Percentiles rank a stretch among this genome's conserved stretches.
These are phyloP conservation scores for Globisporangium radiosum DNA, from an alignment of 352 stramenopile genomes.

Conservation along the genomic window DNA sequence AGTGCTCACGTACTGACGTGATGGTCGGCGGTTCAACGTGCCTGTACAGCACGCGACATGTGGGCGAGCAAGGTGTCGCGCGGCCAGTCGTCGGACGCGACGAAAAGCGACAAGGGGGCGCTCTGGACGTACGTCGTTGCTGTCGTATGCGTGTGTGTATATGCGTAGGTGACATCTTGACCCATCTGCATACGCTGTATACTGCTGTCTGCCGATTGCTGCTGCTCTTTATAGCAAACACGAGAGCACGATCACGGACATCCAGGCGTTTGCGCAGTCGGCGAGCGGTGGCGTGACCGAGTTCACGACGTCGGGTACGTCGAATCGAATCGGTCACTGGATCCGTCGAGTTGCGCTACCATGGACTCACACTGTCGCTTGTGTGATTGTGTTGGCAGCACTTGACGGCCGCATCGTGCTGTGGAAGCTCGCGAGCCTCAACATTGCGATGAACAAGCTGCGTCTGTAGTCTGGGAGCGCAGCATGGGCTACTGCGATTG, in stretches of 20 bases:
- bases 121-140: slow-evolving; percentile 67
- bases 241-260: slow-evolving; percentile 79
- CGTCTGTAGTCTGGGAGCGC: slow-evolving; percentile 39
- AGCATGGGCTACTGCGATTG: background rate
- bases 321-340: background rate
- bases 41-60: slow-evolving; percentile 49
- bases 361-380: background rate
- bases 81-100: slow-evolving; percentile 78
- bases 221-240: slow-evolving; percentile 51
- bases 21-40: background rate
- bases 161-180: background rate
- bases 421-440: slow-evolving; percentile 70
- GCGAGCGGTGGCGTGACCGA: slow-evolving; percentile 53
- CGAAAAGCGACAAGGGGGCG: slow-evolving; percentile 67
- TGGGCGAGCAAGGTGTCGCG: slow-evolving; percentile 84
- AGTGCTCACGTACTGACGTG: background rate
- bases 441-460: slow-evolving; percentile 76
- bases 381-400: slow-evolving; percentile 21
- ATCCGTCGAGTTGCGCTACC: no score
- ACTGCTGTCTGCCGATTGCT: background rate
- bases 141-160: background rate
- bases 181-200: background rate
- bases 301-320: slow-evolving; percentile 78
- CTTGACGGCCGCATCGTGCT: slow-evolving; percentile 77
- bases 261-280: slow-evolving; percentile 55